Conservation (phyloP, 2,329 filamentous ascomycete species). For the Colletotrichum sansevieriae region DNA sequence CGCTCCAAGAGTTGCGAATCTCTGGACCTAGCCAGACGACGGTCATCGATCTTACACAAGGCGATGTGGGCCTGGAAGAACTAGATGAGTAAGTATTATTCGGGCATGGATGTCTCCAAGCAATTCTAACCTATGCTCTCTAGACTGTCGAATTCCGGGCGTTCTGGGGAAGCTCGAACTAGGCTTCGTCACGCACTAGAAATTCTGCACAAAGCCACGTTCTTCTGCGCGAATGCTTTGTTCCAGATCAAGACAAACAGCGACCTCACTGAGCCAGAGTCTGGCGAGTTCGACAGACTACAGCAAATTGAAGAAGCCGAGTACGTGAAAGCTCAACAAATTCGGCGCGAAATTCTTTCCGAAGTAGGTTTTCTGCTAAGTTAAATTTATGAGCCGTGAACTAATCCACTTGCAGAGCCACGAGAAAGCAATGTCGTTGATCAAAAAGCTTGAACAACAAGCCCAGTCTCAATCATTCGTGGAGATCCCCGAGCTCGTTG, state of each 20-base stretch:
- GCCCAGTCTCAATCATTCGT: conserved; percentile 68
- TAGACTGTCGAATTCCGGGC: conserved; percentile 55
- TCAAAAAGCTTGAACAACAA: conserved; percentile 71
- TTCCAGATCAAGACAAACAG: conserved; percentile 85
- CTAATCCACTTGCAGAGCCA: conserved; percentile 47
- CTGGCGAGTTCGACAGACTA: conserved; percentile 73
- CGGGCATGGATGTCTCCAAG: conserved; percentile 14
- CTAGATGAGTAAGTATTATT: conserved; percentile 50
- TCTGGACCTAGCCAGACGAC: background rate
- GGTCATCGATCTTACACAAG: background rate
- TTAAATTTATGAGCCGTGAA: background rate
- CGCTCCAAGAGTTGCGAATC: conserved; percentile 52
- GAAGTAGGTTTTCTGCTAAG: conserved; percentile 54
- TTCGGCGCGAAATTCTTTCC: conserved; percentile 83
- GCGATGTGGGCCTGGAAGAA: conserved; percentile 53
- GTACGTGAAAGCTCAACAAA: conserved; percentile 82
- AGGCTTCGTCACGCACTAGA: conserved; percentile 81
- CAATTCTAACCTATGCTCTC: conserved; percentile 70
- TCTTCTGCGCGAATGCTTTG: conserved; percentile 86
- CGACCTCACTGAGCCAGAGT: conserved; percentile 73
- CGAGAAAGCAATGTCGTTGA: conserved; percentile 71
- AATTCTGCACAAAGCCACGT: conserved; percentile 83
- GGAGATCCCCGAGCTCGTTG: conserved; percentile 68
- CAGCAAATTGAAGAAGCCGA: conserved; percentile 78
- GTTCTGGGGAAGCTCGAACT: conserved; percentile 71